Evolutionary conservation across 805 yeast genomes (phyloP).

Genomic region (Candida succiphila): DNA sequence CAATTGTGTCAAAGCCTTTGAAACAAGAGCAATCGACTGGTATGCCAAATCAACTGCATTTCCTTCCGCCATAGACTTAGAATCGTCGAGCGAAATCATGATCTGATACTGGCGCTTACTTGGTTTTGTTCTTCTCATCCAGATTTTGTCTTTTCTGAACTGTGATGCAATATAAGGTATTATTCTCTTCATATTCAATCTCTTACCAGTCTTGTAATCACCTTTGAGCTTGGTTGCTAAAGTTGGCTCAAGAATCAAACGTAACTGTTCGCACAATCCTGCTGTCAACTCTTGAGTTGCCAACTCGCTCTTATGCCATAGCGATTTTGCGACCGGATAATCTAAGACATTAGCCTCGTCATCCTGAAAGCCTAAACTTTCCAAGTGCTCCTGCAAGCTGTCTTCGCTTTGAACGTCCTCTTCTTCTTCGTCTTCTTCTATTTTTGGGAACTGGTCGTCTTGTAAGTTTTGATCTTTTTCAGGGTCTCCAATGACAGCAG

Average conservation of each 20-base stretch:
- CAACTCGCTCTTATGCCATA: slow-evolving; percentile 78
- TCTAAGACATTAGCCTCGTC: slow-evolving; percentile 12
- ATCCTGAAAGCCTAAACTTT: slow-evolving; percentile 11
- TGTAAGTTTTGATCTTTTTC: slow-evolving; percentile 17
- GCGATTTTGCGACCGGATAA: slow-evolving; percentile 53
- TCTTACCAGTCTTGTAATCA: slow-evolving; percentile 94
- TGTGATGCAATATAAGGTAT: slow-evolving; percentile 97
- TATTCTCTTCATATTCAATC: slow-evolving; percentile 94
- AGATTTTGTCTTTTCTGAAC: slow-evolving; percentile 93
- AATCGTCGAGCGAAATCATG: slow-evolving; percentile 95
- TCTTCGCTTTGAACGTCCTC: slow-evolving; percentile 18
- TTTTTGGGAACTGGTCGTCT: slow-evolving; percentile 39
- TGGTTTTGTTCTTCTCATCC: slow-evolving; percentile 97
- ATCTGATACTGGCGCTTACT: slow-evolving; percentile 95
- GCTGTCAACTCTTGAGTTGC: slow-evolving; percentile 86
- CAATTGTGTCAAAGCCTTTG: slow-evolving; percentile 85
- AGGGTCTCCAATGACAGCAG: slow-evolving; percentile 13
- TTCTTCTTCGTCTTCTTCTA: slow-evolving; percentile 23
- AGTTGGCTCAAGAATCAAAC: slow-evolving; percentile 92
- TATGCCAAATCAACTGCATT: slow-evolving; percentile 85
- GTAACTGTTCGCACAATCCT: slow-evolving; percentile 81
- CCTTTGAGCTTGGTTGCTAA: slow-evolving; percentile 91
- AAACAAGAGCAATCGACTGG: slow-evolving; percentile 87
- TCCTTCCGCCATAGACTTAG: slow-evolving; percentile 95
- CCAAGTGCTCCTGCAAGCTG: slow-evolving; percentile 8